Base-by-base conservation (phyloP, 306 rosid species). In the Inga laurina region DNA sequence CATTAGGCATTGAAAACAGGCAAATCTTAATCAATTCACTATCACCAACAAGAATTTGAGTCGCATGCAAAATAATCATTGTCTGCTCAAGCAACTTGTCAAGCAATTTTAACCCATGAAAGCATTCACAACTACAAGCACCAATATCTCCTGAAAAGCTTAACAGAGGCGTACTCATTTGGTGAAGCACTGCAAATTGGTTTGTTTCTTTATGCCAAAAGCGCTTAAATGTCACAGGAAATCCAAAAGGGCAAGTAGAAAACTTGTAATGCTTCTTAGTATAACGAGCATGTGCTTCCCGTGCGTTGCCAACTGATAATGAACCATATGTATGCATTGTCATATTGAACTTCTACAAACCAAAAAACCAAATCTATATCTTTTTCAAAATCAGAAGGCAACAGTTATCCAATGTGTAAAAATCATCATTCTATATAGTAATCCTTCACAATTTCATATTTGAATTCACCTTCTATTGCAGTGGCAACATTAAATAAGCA, bases 61-160 rank as follows among this genome's bases (percentile, higher is more conserved):
- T 48, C 2, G 21, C 71, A 65, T 9, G 52, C 34, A 62, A 45
- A 48, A 41, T 32, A 45, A 48, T 73, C 21, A 8, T 35, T 48
- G 35, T 67, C 59, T 27, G 46, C 35, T 51, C 80, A 27, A 49
- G n/a, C n/a, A 64, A 72, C 45, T 48, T 24, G 67, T 18, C 16
- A 48, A 48, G 45, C 44, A 21, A 62, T 48, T 21, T 48, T 74
- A 32, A 64, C 72, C 68, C 52, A 59, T 16, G 43, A 74, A 73
- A 44, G 54, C 76, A 82, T 65, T 75, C 52, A 24, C 43, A 75
- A 61, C 22, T 45, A 74, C 84, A 82, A 21, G 14, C 16, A 30
- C 30, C 18, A n/a, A 37, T 56, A 56, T 46, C 35, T 34, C 19
- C 32, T 43, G 7, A 65, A 56, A 37, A 32, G 75, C 67, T 67